A percentile compares a stretch with the other conserved stretches of the same genome.
Conservation (phyloP, 768 basidiomycete species). For the Panaeolus cyanescens region DNA sequence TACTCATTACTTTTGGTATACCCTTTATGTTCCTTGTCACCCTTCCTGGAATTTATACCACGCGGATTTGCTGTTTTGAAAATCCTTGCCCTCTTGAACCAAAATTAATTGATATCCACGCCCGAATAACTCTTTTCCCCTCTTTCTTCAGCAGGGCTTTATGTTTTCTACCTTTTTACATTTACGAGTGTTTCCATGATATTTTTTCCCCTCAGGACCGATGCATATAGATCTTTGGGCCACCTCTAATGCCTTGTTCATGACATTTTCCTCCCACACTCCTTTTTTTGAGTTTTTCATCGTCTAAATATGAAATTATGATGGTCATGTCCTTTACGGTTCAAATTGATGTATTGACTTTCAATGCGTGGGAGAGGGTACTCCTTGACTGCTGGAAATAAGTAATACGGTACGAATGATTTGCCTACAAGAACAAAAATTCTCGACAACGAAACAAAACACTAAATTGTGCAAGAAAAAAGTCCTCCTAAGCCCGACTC, state of each 20-base stretch:
- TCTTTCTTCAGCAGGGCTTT: conserved; percentile 3
- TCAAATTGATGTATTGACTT: not conserved
- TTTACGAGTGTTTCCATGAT: not conserved
- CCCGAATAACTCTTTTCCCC: conserved; percentile 5
- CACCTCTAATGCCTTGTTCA: not conserved
- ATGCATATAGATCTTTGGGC: conserved; percentile 8
- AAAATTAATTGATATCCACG: conserved; percentile 3
- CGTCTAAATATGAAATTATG: not conserved
- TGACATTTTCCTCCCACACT: not conserved
- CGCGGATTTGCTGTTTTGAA: not conserved
- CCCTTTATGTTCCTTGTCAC: not conserved
- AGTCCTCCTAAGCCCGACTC: not conserved
- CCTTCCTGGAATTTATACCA: not conserved
- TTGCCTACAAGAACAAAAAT: not conserved
- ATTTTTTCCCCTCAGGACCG: not conserved
- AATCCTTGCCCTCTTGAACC: conserved; percentile 1
- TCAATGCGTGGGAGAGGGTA: not conserved
- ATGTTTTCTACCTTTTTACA: not conserved
- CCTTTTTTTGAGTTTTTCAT: not conserved
- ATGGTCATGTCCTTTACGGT: not conserved
- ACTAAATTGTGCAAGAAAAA: not conserved
- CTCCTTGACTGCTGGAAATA: not conserved
- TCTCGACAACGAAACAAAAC: not conserved
- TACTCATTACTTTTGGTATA: conserved; percentile 5
- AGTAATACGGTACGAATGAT: not conserved